These are phyloP conservation scores for Paraphaeosphaeria minitans DNA, from an alignment of 2,329 filamentous ascomycete species.

Conservation along the genomic window DNA sequence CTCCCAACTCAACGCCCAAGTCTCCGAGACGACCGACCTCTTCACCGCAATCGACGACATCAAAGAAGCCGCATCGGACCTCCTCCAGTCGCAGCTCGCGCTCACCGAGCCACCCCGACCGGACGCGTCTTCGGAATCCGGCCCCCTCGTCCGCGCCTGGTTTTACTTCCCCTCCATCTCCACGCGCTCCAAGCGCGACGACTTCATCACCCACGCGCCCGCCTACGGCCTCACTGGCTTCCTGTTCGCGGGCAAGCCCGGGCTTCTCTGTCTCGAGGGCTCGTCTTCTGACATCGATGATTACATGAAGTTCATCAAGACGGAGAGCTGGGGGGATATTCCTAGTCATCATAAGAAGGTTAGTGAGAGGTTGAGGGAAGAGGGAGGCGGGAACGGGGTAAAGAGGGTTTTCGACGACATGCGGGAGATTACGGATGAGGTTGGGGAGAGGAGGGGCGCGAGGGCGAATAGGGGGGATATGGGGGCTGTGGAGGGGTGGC, in stretches of 20 bases:
- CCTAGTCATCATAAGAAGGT: slow-evolving; percentile 67
- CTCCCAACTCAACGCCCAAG: slow-evolving; percentile 19
- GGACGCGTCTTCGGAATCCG: no score
- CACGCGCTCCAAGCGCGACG: slow-evolving; percentile 63
- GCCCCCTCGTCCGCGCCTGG: slow-evolving; percentile 59
- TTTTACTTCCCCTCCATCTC: slow-evolving; percentile 68
- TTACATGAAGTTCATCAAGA: slow-evolving; percentile 69
- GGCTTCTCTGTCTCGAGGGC: slow-evolving; percentile 60
- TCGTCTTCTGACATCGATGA: slow-evolving; percentile 56
- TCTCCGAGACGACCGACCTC: slow-evolving; percentile 20
- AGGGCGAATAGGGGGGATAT: slow-evolving; percentile 60
- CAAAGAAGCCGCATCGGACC: slow-evolving; percentile 22
- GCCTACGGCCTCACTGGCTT: slow-evolving; percentile 62
- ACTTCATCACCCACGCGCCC: slow-evolving; percentile 61
- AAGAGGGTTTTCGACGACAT: slow-evolving; percentile 59
- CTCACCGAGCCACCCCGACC: no score
- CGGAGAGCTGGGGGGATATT: slow-evolving; percentile 67
- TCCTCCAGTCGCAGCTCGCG: slow-evolving; percentile 7
- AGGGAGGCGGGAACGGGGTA: slow-evolving; percentile 46
- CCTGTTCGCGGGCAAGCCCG: slow-evolving; percentile 65
- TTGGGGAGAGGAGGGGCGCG: slow-evolving; percentile 56
- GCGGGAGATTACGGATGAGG: slow-evolving; percentile 59
- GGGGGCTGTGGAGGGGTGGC: slow-evolving; percentile 59
- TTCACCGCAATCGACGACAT: slow-evolving; percentile 30
- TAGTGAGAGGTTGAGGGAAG: slow-evolving; percentile 60